Percentiles rank a stretch among this genome's conserved stretches.
Evolutionary conservation across 1,284 basidiomycete species (phyloP).

Genomic region (Cerrena zonata): DNA sequence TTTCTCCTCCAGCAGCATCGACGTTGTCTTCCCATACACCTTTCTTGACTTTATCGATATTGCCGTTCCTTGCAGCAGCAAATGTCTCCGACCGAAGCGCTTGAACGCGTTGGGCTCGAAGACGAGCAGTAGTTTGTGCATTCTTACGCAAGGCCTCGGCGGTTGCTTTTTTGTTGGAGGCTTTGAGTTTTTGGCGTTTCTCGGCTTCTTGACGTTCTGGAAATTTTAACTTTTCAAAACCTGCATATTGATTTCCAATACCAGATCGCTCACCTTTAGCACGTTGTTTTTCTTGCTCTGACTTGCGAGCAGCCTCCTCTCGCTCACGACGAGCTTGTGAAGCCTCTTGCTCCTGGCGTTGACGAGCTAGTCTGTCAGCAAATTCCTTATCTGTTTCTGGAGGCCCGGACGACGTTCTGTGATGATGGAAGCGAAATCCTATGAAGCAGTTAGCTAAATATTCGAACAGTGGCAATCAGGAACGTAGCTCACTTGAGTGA

Average conservation of each 20-base stretch:
- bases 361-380: slow-evolving; percentile 42
- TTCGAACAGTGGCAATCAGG: too few species aligned
- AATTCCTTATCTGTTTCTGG: slow-evolving; percentile 47
- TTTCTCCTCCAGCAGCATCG: slow-evolving; percentile 65
- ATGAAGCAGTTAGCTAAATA: background rate
- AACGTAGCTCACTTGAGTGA: slow-evolving; percentile 22
- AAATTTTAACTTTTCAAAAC: background rate
- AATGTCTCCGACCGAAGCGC: slow-evolving; percentile 54
- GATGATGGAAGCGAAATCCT: slow-evolving; percentile 15
- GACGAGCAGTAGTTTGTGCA: slow-evolving; percentile 44
- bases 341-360: slow-evolving; percentile 47
- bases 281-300: slow-evolving; percentile 42
- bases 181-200: slow-evolving; percentile 51
- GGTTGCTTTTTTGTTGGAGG: slow-evolving; percentile 48
- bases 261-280: slow-evolving; percentile 40
- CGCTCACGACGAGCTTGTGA: slow-evolving; percentile 45
- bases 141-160: slow-evolving; percentile 45
- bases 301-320: slow-evolving; percentile 43
- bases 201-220: slow-evolving; percentile 51
- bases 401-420: slow-evolving; percentile 11
- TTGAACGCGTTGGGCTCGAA: slow-evolving; percentile 46
- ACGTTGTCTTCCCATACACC: slow-evolving; percentile 64
- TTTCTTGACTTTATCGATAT: slow-evolving; percentile 50
- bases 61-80: slow-evolving; percentile 51
- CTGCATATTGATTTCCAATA: background rate